phyloP scores from a whole-genome alignment of 2,329 filamentous ascomycete species.

The Trichoderma atroviride region DNA sequence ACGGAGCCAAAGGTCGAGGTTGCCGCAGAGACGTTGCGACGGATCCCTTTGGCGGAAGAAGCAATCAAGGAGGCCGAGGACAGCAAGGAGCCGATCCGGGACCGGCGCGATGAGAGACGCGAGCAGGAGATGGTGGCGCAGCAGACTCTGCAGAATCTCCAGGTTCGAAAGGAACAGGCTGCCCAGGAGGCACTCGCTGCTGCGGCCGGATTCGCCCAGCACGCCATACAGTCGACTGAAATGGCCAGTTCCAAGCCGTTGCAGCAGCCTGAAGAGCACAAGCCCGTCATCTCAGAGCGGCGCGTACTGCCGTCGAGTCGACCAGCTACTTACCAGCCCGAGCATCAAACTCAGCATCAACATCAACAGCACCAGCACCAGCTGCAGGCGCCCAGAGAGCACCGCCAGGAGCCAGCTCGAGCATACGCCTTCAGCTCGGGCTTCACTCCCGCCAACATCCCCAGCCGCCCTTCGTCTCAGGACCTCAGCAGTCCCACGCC shows the following conservation, averaged over 20 bases:
- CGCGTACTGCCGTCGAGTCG: conserved; percentile 24
- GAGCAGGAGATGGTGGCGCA: background rate
- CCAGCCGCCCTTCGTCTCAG: conserved; percentile 35
- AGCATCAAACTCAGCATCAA: conserved; percentile 28
- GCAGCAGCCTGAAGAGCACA: background rate
- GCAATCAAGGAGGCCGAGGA: background rate
- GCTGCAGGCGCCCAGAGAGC: conserved; percentile 35
- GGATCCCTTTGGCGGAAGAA: background rate
- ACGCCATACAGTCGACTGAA: conserved; percentile 7
- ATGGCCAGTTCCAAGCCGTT: background rate
- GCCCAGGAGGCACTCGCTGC: conserved; percentile 21
- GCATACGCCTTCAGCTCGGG: conserved; percentile 29
- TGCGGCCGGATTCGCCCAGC: conserved; percentile 14
- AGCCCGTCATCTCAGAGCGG: background rate
- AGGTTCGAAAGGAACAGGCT: conserved; percentile 4
- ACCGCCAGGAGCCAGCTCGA: conserved; percentile 29
- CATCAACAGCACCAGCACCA: background rate
- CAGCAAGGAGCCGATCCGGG: background rate
- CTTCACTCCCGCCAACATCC: conserved; percentile 40
- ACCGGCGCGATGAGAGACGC: background rate
- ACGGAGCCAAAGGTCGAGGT: background rate
- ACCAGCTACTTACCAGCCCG: conserved; percentile 30
- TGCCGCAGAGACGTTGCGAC: background rate
- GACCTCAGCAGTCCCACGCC: conserved; percentile 37
- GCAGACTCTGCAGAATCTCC: background rate